A percentile compares a stretch with the other conserved stretches of the same genome.
Conservation (phyloP, 345 rosid genomes). For the Rhodamnia argentea region DNA sequence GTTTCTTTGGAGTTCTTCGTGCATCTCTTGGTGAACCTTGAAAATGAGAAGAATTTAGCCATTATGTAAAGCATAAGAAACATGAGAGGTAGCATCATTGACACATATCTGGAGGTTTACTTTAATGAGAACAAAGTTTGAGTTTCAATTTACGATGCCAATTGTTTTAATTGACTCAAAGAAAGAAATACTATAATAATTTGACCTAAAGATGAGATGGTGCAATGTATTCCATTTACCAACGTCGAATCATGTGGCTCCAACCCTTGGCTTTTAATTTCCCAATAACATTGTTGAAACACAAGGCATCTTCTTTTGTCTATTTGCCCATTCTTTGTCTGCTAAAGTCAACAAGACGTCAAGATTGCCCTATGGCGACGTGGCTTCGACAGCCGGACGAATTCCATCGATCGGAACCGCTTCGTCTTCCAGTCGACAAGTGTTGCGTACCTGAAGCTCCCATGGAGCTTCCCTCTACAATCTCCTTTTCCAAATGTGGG, state of each 20-base stretch:
- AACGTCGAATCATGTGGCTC: not conserved
- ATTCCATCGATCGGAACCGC: not conserved
- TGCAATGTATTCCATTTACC: not conserved
- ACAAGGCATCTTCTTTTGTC: not conserved
- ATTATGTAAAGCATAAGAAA: not conserved
- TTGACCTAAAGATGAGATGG: not conserved
- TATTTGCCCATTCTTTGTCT: not conserved
- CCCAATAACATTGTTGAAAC: not conserved
- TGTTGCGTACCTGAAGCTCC: not conserved
- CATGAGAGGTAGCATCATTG: not conserved
- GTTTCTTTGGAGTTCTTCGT: not conserved
- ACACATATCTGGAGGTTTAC: not conserved
- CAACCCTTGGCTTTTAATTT: not conserved
- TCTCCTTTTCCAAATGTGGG: conserved; percentile 17
- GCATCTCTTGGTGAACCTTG: not conserved
- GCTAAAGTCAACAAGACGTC: conserved; percentile 4
- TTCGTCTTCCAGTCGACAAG: not conserved
- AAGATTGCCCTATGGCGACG: not conserved
- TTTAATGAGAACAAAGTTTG: not conserved
- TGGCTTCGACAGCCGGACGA: not conserved
- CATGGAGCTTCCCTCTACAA: not conserved
- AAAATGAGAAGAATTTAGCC: not conserved
- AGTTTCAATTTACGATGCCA: not conserved
- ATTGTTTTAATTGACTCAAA: not conserved
- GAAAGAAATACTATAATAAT: not conserved